Percentiles rank a stretch among this genome's conserved stretches.
Evolutionary conservation across 805 yeast species (phyloP).

Genomic region (Danielia oregonensis): DNA sequence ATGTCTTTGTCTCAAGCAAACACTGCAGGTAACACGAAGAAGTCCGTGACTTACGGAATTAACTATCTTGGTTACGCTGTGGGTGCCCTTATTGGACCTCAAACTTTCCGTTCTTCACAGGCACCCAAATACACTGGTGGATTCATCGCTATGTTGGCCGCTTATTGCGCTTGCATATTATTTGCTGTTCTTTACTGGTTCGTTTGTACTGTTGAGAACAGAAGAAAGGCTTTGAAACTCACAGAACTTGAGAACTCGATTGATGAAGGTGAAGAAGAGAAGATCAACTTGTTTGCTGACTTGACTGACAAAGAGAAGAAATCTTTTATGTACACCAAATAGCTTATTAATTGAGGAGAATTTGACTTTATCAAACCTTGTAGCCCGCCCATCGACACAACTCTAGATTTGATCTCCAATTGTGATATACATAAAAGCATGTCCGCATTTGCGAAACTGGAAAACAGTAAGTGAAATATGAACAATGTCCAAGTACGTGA

Average conservation of each 20-base stretch:
- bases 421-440: too few species aligned
- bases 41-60: conserved; percentile 30
- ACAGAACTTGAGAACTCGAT: conserved; percentile 4
- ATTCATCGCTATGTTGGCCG: conserved; percentile 17
- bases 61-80: conserved; percentile 30
- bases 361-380: too few species aligned
- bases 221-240: conserved; percentile 7
- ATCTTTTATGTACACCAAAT: conserved; percentile 17
- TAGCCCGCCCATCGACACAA: too few species aligned
- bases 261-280: conserved; percentile 3
- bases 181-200: conserved; percentile 15
- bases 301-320: conserved; percentile 19
- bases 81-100: conserved; percentile 24
- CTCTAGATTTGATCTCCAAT: too few species aligned
- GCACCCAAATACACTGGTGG: conserved; percentile 17
- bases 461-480: too few species aligned
- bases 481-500: too few species aligned
- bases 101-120: conserved; percentile 12
- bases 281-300: conserved; percentile 12
- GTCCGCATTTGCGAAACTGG: background rate
- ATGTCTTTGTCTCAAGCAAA: conserved; percentile 26
- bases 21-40: conserved; percentile 28
- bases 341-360: too few species aligned
- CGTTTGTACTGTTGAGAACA: conserved; percentile 13
- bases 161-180: conserved; percentile 17